Percentiles rank a stretch among this genome's conserved stretches.
Evolutionary conservation across 345 rosid genomes (phyloP).

Genomic region (Populus tremula): DNA sequence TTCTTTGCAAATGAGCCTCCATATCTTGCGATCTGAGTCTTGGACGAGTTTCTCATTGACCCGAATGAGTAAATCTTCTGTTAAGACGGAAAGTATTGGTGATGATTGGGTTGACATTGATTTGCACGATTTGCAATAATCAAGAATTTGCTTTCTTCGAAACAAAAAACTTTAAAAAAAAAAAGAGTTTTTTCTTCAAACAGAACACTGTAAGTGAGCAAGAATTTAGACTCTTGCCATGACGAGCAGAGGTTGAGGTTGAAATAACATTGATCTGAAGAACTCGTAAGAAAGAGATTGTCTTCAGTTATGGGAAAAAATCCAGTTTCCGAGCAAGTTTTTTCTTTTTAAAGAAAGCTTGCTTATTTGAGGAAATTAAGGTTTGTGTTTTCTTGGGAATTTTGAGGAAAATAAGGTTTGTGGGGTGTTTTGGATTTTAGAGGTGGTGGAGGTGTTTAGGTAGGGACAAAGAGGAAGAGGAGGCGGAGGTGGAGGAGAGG

Average conservation of each 20-base stretch:
- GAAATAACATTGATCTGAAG: too few relatives aligned
- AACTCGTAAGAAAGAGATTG: too few relatives aligned
- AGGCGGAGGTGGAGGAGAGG: constrained; percentile 68
- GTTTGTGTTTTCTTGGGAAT: background rate
- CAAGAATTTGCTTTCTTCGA: background rate
- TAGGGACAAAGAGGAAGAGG: constrained; percentile 77
- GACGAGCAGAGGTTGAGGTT: background rate
- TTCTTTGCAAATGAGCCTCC: constrained; percentile 73
- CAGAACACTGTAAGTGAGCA: background rate
- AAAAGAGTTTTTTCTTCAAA: background rate
- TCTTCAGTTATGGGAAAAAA: background rate
- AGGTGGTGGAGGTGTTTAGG: constrained; percentile 34
- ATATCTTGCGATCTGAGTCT: constrained; percentile 53
- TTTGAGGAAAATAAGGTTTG: background rate
- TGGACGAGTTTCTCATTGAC: constrained; percentile 43
- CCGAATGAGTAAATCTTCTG: constrained; percentile 71
- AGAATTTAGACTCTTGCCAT: background rate
- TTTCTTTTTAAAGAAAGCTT: background rate
- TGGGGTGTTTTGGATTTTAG: background rate
- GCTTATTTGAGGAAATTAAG: background rate
- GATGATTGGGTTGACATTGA: constrained; percentile 17
- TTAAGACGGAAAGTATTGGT: constrained; percentile 43
- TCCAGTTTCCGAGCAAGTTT: background rate
- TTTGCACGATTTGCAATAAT: background rate
- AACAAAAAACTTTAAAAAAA: background rate